These are phyloP conservation scores for Penicillium atrosanguineum DNA, from an alignment of 495 filamentous ascomycete species.

Conservation along the genomic window DNA sequence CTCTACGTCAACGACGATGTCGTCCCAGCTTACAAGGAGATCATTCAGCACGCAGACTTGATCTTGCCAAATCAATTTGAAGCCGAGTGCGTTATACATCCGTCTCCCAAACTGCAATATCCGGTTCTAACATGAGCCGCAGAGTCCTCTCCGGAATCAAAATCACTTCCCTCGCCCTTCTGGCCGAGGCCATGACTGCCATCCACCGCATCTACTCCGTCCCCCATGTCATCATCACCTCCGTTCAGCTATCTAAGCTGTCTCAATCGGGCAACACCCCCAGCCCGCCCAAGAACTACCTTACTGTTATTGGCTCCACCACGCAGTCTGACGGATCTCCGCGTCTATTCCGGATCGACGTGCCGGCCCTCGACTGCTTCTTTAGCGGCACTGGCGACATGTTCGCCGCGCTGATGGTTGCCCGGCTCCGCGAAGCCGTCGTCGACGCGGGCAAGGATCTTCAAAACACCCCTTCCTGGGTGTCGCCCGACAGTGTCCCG, in stretches of 20 bases:
- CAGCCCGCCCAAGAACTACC: slow-evolving; percentile 43
- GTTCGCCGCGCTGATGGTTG: slow-evolving; percentile 89
- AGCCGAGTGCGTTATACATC: slow-evolving; percentile 65
- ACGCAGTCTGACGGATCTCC: slow-evolving; percentile 58
- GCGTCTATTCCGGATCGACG: slow-evolving; percentile 77
- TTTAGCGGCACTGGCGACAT: slow-evolving; percentile 97
- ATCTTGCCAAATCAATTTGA: slow-evolving; percentile 97
- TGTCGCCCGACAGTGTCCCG: slow-evolving; percentile 63
- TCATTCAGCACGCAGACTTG: slow-evolving; percentile 78
- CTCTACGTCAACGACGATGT: slow-evolving; percentile 89
- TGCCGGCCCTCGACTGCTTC: slow-evolving; percentile 84
- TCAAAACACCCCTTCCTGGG: slow-evolving; percentile 57
- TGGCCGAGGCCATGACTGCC: slow-evolving; percentile 68
- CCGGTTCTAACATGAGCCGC: slow-evolving; percentile 3
- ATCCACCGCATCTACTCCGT: slow-evolving; percentile 75
- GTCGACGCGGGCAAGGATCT: slow-evolving; percentile 39
- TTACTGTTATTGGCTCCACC: slow-evolving; percentile 79
- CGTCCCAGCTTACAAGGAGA: slow-evolving; percentile 81
- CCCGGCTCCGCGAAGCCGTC: slow-evolving; percentile 83
- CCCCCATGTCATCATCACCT: slow-evolving; percentile 93
- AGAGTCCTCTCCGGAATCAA: slow-evolving; percentile 79
- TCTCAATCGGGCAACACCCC: slow-evolving; percentile 36
- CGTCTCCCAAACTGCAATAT: not conserved
- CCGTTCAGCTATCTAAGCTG: slow-evolving; percentile 56
- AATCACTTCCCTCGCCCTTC: slow-evolving; percentile 70